Base-by-base conservation (phyloP, 768 basidiomycete species). In the Clavaria fumosa region DNA sequence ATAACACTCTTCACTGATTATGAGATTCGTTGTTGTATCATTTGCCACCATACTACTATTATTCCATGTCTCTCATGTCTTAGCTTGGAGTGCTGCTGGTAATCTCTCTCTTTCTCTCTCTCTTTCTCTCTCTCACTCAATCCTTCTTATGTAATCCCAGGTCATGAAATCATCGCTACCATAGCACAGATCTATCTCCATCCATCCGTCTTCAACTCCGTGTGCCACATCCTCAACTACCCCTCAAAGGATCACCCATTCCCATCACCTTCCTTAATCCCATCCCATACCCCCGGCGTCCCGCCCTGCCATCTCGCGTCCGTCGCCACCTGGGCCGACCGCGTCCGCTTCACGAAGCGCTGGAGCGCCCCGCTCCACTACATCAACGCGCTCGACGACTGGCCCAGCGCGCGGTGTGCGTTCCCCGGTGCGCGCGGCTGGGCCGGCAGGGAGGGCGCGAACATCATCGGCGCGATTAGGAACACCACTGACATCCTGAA, bases 151-250 rank as follows among this genome's bases (percentile, higher is more conserved):
- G n/a, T n/a, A n/a, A n/a, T n/a, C n/a, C 18, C 43, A 75, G 88
- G 91, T 3, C 91, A 96, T 48, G 83, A 95, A 61, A 78, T 95
- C 22, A 73, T 88, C 4, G 91, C 90, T 1, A 93, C 90, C 3
- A 82, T 97, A 40, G 93, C 93, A 1, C 82, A 96, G 53, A 85
- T 91, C 42, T 75, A 95, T 53, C 69, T 96, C 2, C 72, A 85
- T 53, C 83, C 84, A 0, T 61, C 60, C 2, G 76, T 79, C 4
- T 63, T 78, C 27, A 65, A 71, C 2, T 66, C 64, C 22, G 59
- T 95, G 38, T 84, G 80, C 45, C 55, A 61, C 20, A 76, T 96
- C 47, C 75, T 95, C 45, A 66, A 76, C 44, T 56, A 59, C 42
- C 56, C 54, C 19, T 60, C 55, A 7, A n/a, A n/a, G n/a, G n/a